Evolutionary conservation across 768 basidiomycete genomes (phyloP).

Genomic region (Auricularia heimuer): DNA sequence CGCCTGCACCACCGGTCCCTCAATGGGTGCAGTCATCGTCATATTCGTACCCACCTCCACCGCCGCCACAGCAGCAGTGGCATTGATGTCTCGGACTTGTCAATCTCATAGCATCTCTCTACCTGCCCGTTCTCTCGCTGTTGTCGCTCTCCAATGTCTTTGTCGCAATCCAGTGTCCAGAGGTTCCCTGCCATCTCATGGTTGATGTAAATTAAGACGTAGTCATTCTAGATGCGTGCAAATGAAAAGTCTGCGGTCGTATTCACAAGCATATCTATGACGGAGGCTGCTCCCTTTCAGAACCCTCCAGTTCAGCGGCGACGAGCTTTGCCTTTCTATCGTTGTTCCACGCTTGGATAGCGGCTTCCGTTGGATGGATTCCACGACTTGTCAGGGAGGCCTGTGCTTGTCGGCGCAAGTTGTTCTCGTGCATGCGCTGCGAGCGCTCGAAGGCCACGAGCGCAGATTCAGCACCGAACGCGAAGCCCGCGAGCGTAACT

Average conservation of each 20-base stretch:
- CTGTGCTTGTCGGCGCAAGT: background rate
- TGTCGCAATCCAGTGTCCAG: background rate
- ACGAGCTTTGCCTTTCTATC: background rate
- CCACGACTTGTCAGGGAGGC: background rate
- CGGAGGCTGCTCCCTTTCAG: background rate
- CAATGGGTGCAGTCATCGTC: background rate
- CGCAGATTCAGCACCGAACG: background rate
- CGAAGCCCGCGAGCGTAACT: conserved; percentile 1
- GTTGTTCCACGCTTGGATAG: background rate
- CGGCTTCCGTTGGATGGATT: background rate
- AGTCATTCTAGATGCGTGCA: background rate
- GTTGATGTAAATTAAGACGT: background rate
- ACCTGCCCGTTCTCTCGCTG: background rate
- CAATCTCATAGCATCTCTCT: background rate
- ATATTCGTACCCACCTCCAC: conserved; percentile 1
- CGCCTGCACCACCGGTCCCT: conserved; percentile 5
- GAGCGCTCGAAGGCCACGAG: background rate
- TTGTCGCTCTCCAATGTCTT: background rate
- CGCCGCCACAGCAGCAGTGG: conserved; percentile 1
- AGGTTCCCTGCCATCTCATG: background rate
- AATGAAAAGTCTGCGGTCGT: background rate
- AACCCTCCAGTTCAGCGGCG: background rate
- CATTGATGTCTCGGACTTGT: background rate
- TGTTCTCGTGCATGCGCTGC: background rate
- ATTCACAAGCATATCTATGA: background rate